Conservation (phyloP, 352 stramenopile species). For the Plasmopara viticola region DNA sequence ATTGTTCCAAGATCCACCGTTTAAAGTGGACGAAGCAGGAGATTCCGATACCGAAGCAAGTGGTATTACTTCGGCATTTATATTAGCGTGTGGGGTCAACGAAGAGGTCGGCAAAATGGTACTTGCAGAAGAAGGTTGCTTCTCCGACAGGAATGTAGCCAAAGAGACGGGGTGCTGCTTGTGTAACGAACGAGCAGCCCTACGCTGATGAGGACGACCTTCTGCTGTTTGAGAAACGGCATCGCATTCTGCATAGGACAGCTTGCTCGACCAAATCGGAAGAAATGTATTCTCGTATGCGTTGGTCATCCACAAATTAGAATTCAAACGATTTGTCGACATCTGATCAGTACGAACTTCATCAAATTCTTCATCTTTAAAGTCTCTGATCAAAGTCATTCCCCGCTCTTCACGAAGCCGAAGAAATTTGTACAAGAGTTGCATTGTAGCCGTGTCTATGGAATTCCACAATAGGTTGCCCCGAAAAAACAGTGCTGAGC, state of each 20-base stretch:
- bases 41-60: constrained; percentile 16
- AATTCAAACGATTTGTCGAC: neutral
- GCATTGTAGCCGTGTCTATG: constrained; percentile 27
- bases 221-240: constrained; percentile 22
- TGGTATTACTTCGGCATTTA: constrained; percentile 9
- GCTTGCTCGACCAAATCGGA: constrained; percentile 58
- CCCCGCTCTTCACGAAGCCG: constrained; percentile 48
- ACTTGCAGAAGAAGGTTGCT: constrained; percentile 3
- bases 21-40: constrained; percentile 11
- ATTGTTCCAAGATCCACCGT: constrained; percentile 6
- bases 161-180: constrained; percentile 42
- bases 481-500: constrained; percentile 41
- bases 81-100: constrained; percentile 8
- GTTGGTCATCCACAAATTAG: constrained; percentile 36
- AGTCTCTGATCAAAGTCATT: constrained; percentile 28
- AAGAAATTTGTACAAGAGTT: constrained; percentile 41
- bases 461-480: constrained; percentile 52
- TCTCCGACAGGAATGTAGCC: constrained; percentile 30
- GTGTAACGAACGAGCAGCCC: constrained; percentile 37
- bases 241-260: constrained; percentile 52
- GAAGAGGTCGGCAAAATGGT: constrained; percentile 5
- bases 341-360: neutral
- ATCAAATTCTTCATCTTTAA: constrained; percentile 3
- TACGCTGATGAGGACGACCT: constrained; percentile 22
- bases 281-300: constrained; percentile 57